Evolutionary conservation across 108 stramenopile species (phyloP), one percentile per base, ranked within the genome.

Genomic region (Bacterosira constricta): DNA sequence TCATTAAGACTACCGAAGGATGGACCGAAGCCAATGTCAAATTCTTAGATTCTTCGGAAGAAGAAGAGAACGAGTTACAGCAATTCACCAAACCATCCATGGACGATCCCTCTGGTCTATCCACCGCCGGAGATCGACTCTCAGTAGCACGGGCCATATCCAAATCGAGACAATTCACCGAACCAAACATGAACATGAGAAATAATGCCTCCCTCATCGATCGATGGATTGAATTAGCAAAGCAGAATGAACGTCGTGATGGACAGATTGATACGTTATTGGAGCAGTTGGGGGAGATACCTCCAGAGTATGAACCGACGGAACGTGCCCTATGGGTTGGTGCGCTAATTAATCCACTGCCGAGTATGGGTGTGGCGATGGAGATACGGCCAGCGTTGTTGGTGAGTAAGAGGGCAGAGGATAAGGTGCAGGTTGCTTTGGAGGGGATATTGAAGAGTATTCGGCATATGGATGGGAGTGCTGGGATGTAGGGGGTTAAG

Each of bases 251-350:
- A 66, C 72, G 85, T 32, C 36, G 65, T 52, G 68, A 75, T 4
- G 86, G 85, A 10, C 86, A 88, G 66, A 88, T 88, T 49, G 77
- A 83, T 34, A 46, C 45, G 35, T 42, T 87, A 29, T 54, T 87
- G 23, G 38, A 73, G 31, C 71, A 85, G 32, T 42, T 91, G 27
- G 90, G 90, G 17, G 50, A 57, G 13, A 91, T 88, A n/a, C 90
- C 90, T 2, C 80, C 83, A 12, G 55, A 67, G 9, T 46, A 86
- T 32, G 63, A 86, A 68, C 89, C 89, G 12, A 69, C 86, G 18
- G 90, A 91, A 53, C 71, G 87, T n/a, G 90, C 90, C 12, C 85
- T 91, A 45, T 91, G 90, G 90, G 75, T 91, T 13, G 90, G 85
- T 17, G 88, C 88, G 9, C 53, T 88, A 50, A 89, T 91, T 52